Evolutionary conservation across 768 basidiomycete species (phyloP).

Genomic region (Saitozyma podzolica): DNA sequence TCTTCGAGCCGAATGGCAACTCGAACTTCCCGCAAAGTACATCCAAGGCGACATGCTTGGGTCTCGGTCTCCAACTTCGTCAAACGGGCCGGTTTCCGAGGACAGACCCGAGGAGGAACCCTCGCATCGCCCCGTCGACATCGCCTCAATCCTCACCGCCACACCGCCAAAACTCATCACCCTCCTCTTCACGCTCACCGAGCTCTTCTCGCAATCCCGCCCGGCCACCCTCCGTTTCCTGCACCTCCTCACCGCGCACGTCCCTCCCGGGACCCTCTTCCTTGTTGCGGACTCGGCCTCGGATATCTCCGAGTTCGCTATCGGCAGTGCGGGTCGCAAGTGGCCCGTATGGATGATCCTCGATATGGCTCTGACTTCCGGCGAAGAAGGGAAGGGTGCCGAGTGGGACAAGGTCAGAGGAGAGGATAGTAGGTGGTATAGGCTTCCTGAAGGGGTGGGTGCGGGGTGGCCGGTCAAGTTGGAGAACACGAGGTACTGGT

Average conservation of each 20-base stretch:
- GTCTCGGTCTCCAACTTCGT: neutral
- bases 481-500: conserved; percentile 53
- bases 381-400: conserved; percentile 2
- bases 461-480: conserved; percentile 46
- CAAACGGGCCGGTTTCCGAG: neutral
- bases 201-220: conserved; percentile 49
- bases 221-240: conserved; percentile 36
- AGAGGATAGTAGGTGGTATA: conserved; percentile 46
- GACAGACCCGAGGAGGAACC: neutral
- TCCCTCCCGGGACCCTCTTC: conserved; percentile 33
- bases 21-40: no score
- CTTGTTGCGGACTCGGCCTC: conserved; percentile 46
- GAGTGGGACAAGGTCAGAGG: conserved; percentile 37
- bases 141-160: conserved; percentile 1
- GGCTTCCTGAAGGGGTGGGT: conserved; percentile 38
- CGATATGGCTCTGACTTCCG: conserved; percentile 26
- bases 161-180: conserved; percentile 40
- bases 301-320: conserved; percentile 35
- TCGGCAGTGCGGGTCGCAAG: conserved; percentile 41
- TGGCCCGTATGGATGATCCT: conserved; percentile 44
- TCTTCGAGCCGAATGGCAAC: no score
- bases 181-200: conserved; percentile 49
- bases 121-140: neutral
- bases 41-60: neutral
- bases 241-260: conserved; percentile 17